Conservation (phyloP, 2,329 filamentous ascomycete species). For the Ophiostoma triangulosporum region DNA sequence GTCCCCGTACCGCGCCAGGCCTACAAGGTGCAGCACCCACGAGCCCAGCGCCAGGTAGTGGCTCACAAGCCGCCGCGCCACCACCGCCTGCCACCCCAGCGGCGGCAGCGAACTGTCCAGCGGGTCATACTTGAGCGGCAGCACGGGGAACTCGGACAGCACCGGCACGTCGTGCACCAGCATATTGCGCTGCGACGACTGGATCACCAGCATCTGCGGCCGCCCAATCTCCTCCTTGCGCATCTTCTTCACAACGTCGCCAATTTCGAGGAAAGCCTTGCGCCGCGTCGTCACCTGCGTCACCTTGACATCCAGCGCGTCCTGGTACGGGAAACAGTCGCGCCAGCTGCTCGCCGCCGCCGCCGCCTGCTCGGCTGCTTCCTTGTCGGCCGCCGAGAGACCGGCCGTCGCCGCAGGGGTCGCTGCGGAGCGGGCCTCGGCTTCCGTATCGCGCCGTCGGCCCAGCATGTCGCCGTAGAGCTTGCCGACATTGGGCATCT, state of each 20-base stretch:
- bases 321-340: constrained; percentile 74
- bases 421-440: constrained; percentile 2
- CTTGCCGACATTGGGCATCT: constrained; percentile 79
- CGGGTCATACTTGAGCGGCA: constrained; percentile 69
- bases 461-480: constrained; percentile 69
- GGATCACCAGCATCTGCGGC: constrained; percentile 74
- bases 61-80: constrained; percentile 71
- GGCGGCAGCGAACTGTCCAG: constrained; percentile 80
- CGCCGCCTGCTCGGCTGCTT: constrained; percentile 4
- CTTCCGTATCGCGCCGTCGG: constrained; percentile 50
- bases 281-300: constrained; percentile 79
- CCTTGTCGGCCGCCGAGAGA: constrained; percentile 6
- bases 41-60: constrained; percentile 88
- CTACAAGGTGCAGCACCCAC: constrained; percentile 80
- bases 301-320: constrained; percentile 71
- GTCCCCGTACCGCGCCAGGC: constrained; percentile 82
- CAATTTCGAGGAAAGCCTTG: constrained; percentile 77
- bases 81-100: constrained; percentile 83
- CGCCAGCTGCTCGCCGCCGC: constrained; percentile 58
- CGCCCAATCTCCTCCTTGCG: constrained; percentile 65
- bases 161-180: constrained; percentile 76
- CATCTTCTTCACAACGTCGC: constrained; percentile 81
- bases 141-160: constrained; percentile 67
- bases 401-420: not conserved
- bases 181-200: constrained; percentile 72